Base-by-base conservation (phyloP, 768 basidiomycete species). In the Lanmaoa pseudosensibilis region DNA sequence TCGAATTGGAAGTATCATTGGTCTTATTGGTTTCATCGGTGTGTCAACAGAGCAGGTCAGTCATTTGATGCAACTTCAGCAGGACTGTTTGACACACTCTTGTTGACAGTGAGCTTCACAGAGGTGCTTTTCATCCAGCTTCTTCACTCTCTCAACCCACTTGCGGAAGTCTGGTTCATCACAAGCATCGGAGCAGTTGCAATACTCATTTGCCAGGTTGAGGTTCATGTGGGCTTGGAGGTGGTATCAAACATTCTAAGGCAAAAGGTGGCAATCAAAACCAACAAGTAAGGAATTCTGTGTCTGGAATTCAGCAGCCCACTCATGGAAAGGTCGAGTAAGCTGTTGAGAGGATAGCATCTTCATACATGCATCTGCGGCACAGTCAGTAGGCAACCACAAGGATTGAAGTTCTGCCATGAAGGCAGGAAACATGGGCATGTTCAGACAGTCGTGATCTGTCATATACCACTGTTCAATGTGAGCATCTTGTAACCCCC, bases 391-490 rank as follows among this genome's bases (percentile, higher is more conserved):
- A 0, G 36, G 30, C 3, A 58, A 45, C 48, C 46, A 54, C 4
- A 41, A 36, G 0, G 30, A 25, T 0, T 36, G 32, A 0, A 63
- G 39, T 12, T 57, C 47, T 3, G 16, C 19, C 46, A 61, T 55
- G 30, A 54, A 63, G 4, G 21, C 39, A 2, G 2, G 8, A 33
- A 59, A 59, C 2, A 30, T 50, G 12, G 47, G 36, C 0, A 27
- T 10, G 18, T 51, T 33, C 2, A 59, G 4, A 3, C 30, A 5
- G 10, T 21, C 53, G n/a, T 33, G 8, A 10, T 59, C 32, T 2
- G 30, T 52, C 16, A 46, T 5, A 36, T 60, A 60, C 59, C 59
- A 60, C 27, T 60, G 55, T 18, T 45, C 38, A 0, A 60, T 13
- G 0, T 27, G 33, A 1, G 40, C 4, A 21, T 60, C 59, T 11